These are phyloP conservation scores for Oxalis stricta DNA, from an alignment of 441 rosid genomes.

Conservation along the genomic window DNA sequence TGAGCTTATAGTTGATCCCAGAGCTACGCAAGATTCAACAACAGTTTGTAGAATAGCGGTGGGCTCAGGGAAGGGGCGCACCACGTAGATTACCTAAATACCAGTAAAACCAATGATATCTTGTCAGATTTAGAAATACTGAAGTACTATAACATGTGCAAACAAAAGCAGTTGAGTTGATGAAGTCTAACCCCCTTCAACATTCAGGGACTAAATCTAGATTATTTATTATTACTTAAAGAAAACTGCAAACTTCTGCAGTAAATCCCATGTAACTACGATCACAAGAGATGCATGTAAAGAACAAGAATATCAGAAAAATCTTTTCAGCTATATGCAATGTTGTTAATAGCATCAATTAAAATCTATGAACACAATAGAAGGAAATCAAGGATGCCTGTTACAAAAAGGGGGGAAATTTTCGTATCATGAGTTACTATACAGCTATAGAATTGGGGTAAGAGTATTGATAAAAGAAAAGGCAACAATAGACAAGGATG, in stretches of 20 bases:
- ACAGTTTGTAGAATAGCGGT: constrained; percentile 76
- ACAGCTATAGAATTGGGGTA: too few relatives aligned
- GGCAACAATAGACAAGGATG: constrained; percentile 2
- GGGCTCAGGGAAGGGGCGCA: constrained; percentile 99
- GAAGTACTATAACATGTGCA: background rate
- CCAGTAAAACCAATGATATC: constrained; percentile 9
- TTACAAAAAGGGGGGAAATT: too few relatives aligned
- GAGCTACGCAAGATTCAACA: constrained; percentile 75
- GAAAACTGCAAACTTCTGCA: background rate
- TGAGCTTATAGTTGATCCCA: constrained; percentile 62
- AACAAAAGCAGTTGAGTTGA: background rate
- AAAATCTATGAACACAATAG: too few relatives aligned
- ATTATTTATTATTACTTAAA: too few relatives aligned
- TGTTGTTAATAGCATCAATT: too few relatives aligned
- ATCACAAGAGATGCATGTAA: background rate
- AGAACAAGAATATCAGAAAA: background rate
- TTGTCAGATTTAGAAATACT: background rate
- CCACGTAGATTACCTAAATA: constrained; percentile 86
- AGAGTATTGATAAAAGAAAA: too few relatives aligned
- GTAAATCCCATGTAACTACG: background rate
- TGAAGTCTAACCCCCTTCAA: too few relatives aligned
- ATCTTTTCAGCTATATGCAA: too few relatives aligned
- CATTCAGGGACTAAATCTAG: too few relatives aligned
- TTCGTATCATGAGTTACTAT: too few relatives aligned
- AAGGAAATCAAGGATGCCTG: too few relatives aligned